phyloP scores from a whole-genome alignment of 2,329 filamentous ascomycete species.

The Aureobasidium sp. region DNA sequence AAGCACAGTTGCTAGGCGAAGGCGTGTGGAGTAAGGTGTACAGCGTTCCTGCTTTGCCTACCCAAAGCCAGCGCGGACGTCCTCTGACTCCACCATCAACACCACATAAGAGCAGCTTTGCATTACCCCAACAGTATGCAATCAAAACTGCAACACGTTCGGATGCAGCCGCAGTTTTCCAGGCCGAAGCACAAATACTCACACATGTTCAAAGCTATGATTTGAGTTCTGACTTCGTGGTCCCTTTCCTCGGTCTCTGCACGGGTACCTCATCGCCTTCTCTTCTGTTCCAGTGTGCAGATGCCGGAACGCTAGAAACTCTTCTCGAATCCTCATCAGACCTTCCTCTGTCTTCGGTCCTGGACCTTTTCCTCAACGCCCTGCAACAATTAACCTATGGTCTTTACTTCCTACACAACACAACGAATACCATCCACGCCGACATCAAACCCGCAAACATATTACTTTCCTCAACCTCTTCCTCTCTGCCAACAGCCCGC shows the following conservation, averaged over 20 bases:
- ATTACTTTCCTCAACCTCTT: slow-evolving; percentile 27
- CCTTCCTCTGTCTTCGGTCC: neutral
- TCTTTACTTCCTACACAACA: slow-evolving; percentile 35
- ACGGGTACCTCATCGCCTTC: slow-evolving; percentile 19
- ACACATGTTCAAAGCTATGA: slow-evolving; percentile 23
- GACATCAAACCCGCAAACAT: slow-evolving; percentile 44
- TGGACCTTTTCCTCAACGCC: slow-evolving; percentile 31
- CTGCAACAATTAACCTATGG: slow-evolving; percentile 33
- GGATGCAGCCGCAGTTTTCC: slow-evolving; percentile 27
- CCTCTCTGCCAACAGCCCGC: slow-evolving; percentile 20
- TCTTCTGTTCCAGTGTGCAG: slow-evolving; percentile 27
- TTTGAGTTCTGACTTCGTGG: slow-evolving; percentile 21
- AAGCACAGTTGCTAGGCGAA: slow-evolving; percentile 25
- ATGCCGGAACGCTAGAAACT: slow-evolving; percentile 26
- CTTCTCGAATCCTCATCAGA: slow-evolving; percentile 15
- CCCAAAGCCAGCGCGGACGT: neutral
- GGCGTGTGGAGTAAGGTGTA: slow-evolving; percentile 31
- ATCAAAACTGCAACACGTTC: slow-evolving; percentile 26
- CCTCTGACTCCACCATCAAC: slow-evolving; percentile 17
- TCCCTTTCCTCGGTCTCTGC: slow-evolving; percentile 29
- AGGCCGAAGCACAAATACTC: slow-evolving; percentile 27
- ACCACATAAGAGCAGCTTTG: slow-evolving; percentile 14
- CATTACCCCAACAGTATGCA: slow-evolving; percentile 20
- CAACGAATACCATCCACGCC: slow-evolving; percentile 32
- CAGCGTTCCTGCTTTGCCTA: slow-evolving; percentile 20